Base-by-base conservation (phyloP, 352 stramenopile genomes). In the Phytopythium litorale region DNA sequence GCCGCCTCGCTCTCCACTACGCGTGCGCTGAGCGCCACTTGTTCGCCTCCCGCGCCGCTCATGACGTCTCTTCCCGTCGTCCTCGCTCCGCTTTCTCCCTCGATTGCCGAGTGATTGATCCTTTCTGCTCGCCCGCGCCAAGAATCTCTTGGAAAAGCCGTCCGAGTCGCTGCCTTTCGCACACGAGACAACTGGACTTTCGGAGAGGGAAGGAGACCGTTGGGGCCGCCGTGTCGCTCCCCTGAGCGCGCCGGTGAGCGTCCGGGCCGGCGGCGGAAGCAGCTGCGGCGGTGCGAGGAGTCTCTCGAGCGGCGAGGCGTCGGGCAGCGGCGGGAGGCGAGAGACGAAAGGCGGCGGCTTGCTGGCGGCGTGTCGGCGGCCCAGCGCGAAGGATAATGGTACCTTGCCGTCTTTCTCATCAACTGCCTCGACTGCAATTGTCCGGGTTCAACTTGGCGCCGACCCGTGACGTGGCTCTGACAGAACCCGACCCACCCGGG, bases 11-110 rank as follows among this genome's bases (percentile, higher is more conserved):
- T 23, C 33, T 56, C 46, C 32, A 68, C 79, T 49, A 69, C 72
- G 35, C 35, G 35, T 3, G 12, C 35, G 35, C 35, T 40, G 52
- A 88, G 66, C 4, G 70, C 73, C 48, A 84, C 67, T 75, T 86
- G 58, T 4, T 67, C 66, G 23, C 35, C 35, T 40, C 35, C 9
- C 35, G 66, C 65, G 23, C 37, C 64, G 54, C 69, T 68, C 73
- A 78, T 81, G 38, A 1, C 25, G 30, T 9, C 33, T 58, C 52
- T 43, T 32, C n/a, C 46, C n/a, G 46, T 35, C 45, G 46, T 2
- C 23, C 12, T 25, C 12, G 3, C 25, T 4, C 23, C 35, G 35
- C 35, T 40, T 40, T 40, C 35, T 40, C 35, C 35, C 12, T 15
- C 9, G 12, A 40, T 40, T 40, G 35, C 35, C 35, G 35, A 40